A percentile compares a stretch with the other conserved stretches of the same genome.
phyloP scores from a whole-genome alignment of 768 basidiomycete genomes.

The Arthromyces matolae region DNA sequence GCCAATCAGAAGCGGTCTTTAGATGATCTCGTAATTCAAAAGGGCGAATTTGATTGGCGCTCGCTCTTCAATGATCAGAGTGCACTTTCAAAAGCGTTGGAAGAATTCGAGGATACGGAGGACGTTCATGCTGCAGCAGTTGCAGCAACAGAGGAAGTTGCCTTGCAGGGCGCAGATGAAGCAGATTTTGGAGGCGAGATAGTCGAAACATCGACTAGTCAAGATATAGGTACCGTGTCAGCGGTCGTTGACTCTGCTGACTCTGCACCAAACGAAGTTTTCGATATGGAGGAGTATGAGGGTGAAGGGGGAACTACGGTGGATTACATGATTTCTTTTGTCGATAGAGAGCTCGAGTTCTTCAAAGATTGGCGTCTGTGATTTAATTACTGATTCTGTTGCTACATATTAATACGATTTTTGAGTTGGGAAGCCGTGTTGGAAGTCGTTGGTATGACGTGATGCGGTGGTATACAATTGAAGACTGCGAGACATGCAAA shows the following conservation, averaged over 20 bases:
- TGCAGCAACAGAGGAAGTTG: constrained; percentile 70
- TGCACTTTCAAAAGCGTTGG: constrained; percentile 71
- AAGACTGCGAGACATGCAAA: no score
- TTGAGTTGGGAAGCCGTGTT: no score
- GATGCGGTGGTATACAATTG: not conserved
- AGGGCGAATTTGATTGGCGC: constrained; percentile 94
- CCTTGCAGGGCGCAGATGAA: constrained; percentile 73
- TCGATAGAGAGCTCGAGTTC: constrained; percentile 59
- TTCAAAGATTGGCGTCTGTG: constrained; percentile 72
- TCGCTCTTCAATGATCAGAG: constrained; percentile 67
- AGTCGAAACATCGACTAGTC: constrained; percentile 17
- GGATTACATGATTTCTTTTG: constrained; percentile 80
- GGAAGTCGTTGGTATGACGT: no score
- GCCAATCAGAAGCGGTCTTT: constrained; percentile 96
- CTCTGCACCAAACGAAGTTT: constrained; percentile 30
- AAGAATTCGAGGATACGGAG: constrained; percentile 83
- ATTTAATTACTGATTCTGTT: constrained; percentile 6
- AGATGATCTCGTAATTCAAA: constrained; percentile 88
- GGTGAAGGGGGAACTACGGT: constrained; percentile 71
- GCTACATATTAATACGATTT: constrained; percentile 6
- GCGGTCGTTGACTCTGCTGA: no score
- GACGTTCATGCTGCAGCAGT: constrained; percentile 79
- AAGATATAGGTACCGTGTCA: no score
- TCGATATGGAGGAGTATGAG: constrained; percentile 39
- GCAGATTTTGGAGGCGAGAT: constrained; percentile 67